Evolutionary conservation across 805 yeast genomes (phyloP), one percentile per base, ranked within the genome.

Genomic region (Kodamaea lidongshanica): DNA sequence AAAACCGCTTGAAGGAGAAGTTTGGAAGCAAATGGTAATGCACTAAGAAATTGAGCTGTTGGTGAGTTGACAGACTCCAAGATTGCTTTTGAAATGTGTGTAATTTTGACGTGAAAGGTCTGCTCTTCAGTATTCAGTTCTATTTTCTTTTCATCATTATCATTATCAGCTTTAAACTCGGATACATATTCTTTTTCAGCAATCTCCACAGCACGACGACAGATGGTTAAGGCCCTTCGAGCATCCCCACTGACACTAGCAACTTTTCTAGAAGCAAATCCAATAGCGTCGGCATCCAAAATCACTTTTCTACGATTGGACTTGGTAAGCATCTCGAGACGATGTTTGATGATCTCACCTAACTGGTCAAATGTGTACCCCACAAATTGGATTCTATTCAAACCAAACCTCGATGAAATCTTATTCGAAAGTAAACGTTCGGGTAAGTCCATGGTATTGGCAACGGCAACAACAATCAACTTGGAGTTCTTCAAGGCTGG

Each of bases 221-320:
- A 82, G 14, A 92, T 82, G 34, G 81, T 81, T 33, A 92, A 62
- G 0, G 95, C 96, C 36, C 97, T 65, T 46, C 99, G 68, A 1
- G 96, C 98, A 63, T 92, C 99, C 35, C 99, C 98, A 51, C 94
- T 83, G 3, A 92, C 96, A 57, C 92, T 77, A 4, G 97, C 95
- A 25, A 92, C 94, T 53, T 87, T 88, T 56, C 96, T 71, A 2
- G 96, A 76, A 0, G 96, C 96, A 62, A 82, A 87, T 35, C 81
- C 89, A 40, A 88, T 74, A 0, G 98, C 96, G 48, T 83, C 94
- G 12, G 67, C 62, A 11, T 67, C 64, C 10, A 75, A 64, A 4
- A 61, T 50, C 30, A 75, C 64, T 28, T 70, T 70, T 37, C 67
- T 52, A 25, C 50, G 48, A 47, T 30, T 66, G 45, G 16, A 44